Base-by-base conservation (phyloP, 1,284 basidiomycete genomes). In the Fistulinella cinereoalba region DNA sequence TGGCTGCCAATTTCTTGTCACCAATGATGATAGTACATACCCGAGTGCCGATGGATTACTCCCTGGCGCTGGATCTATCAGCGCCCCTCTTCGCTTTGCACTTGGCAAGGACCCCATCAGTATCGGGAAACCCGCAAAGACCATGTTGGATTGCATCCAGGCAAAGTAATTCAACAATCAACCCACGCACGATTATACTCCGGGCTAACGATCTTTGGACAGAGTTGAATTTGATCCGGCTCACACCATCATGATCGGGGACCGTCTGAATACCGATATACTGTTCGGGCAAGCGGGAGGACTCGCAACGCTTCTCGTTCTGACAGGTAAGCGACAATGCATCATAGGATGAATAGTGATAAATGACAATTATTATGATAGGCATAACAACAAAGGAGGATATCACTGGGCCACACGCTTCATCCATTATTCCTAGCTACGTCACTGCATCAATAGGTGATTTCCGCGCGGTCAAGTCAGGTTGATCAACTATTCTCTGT, bases 241-340 rank as follows among this genome's bases (percentile, higher is more conserved):
- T 46, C 76, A 85, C 40, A 94, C 95, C 1, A 81, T 99, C 61
- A 97, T 99, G 89, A 79, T 98, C 34, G 96, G 96, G 32, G 96
- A 99, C 69, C 82, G 97, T 49, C 75, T 99, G 51, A 86, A 92
- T 59, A 99, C 97, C 2, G 97, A 99, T 68, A 93, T 97, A 58
- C 70, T 88, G 39, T 99, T 99, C 59, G 96, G 92, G 37, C 79
- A 91, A 65, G 79, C 80, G 37, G 92, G 92, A 21, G 90, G 90
- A 12, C 75, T 98, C 18, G 71, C 88, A 13, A 96, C 94, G 1
- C 72, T 98, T 43, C 80, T 98, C 34, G 97, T 99, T 42, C 73
- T 99, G 54, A 97, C 94, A n/a, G 96, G 95, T 85, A 58, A 42
- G 64, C 48, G n/a, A 47, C 42, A 25, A 13, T 42, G 44, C 37